Conservation (phyloP, 306 rosid species). For the Dalbergia oliveri region DNA sequence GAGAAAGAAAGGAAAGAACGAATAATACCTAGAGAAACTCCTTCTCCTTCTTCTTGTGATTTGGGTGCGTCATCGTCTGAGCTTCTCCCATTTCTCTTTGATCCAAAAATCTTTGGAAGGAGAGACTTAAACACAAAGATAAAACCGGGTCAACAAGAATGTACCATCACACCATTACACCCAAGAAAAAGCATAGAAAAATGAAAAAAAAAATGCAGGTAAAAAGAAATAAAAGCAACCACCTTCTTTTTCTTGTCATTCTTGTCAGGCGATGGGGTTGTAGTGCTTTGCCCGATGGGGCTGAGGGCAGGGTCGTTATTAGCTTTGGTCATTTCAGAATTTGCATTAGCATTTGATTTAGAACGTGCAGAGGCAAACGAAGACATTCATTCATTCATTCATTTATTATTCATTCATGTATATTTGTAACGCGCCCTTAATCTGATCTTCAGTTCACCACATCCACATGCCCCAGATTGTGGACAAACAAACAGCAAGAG, state of each 20-base stretch:
- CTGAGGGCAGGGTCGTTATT: conserved; percentile 16
- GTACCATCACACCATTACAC: background rate
- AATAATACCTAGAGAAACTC: conserved; percentile 56
- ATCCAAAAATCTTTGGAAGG: conserved; percentile 80
- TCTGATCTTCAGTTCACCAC: conserved; percentile 24
- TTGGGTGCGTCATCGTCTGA: conserved; percentile 61
- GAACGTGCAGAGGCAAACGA: conserved; percentile 41
- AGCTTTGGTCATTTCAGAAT: conserved; percentile 59
- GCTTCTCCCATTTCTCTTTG: conserved; percentile 62
- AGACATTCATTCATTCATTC: conserved; percentile 63
- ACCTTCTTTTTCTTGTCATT: conserved; percentile 81
- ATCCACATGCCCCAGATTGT: background rate
- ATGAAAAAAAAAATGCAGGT: background rate
- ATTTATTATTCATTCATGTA: conserved; percentile 48
- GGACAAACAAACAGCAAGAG: background rate
- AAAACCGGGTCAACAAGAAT: conserved; percentile 2
- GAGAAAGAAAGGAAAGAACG: background rate
- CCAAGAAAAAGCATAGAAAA: background rate
- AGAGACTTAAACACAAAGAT: conserved; percentile 59
- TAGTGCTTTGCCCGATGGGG: background rate
- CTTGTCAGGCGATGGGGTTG: conserved; percentile 38
- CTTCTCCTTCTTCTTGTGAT: conserved; percentile 54
- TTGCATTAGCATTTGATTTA: conserved; percentile 50
- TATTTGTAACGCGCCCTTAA: conserved; percentile 17
- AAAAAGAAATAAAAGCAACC: background rate